Evolutionary conservation across 768 basidiomycete species (phyloP).

Genomic region (Leccinum variicolor): DNA sequence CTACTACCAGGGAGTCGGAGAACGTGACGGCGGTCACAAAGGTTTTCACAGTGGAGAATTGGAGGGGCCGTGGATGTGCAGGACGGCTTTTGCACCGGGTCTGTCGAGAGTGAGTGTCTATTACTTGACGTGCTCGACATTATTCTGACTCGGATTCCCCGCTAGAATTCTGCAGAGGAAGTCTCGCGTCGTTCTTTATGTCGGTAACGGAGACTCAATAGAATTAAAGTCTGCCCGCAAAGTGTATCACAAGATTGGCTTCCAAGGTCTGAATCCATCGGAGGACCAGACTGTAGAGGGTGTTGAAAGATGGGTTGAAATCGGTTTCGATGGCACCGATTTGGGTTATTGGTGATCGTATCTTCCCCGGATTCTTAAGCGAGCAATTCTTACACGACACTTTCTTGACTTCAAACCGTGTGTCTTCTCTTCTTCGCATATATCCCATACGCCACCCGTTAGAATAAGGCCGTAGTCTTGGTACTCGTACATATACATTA

Average conservation of each 20-base stretch:
- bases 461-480: background rate
- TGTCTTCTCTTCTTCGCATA: background rate
- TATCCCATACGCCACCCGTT: background rate
- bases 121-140: background rate
- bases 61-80: conserved; percentile 55
- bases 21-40: conserved; percentile 66
- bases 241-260: conserved; percentile 67
- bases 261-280: conserved; percentile 45
- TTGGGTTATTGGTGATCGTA: conserved; percentile 72
- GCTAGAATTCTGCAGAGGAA: conserved; percentile 37
- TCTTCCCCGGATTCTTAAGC: background rate
- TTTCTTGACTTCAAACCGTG: background rate
- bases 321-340: conserved; percentile 50
- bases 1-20: conserved; percentile 59
- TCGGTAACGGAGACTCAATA: conserved; percentile 49
- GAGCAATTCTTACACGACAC: background rate
- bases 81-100: conserved; percentile 59
- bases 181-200: conserved; percentile 59
- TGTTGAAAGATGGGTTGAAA: conserved; percentile 56
- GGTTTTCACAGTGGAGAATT: conserved; percentile 57
- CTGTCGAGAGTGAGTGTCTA: conserved; percentile 45
- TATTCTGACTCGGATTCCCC: conserved; percentile 9
- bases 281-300: conserved; percentile 35
- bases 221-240: conserved; percentile 42
- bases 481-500: conserved; percentile 1